Percentiles rank a stretch among this genome's conserved stretches.
Conservation (phyloP, 2,329 filamentous ascomycete genomes). For the Aspergillus hortae region DNA sequence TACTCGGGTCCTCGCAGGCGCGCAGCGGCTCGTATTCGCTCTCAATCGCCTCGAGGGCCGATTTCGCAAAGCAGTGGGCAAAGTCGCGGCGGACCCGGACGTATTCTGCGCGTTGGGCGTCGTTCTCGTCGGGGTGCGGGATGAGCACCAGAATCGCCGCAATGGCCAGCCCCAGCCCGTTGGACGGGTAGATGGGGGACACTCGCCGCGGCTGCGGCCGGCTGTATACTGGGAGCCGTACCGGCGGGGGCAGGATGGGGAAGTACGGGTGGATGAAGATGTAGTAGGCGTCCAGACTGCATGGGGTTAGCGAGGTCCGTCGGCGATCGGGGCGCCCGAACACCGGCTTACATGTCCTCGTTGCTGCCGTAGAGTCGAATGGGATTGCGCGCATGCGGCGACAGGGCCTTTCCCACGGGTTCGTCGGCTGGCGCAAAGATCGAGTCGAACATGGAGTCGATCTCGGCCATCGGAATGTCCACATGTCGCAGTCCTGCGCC, state of each 20-base stretch:
- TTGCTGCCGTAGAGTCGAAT: constrained; percentile 44
- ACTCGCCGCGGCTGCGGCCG: constrained; percentile 8
- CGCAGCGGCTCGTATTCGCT: constrained; percentile 22
- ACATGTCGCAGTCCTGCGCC: constrained; percentile 49
- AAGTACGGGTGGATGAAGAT: constrained; percentile 29
- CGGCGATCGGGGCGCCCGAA: neutral
- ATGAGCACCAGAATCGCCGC: constrained; percentile 26
- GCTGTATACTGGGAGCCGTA: constrained; percentile 12
- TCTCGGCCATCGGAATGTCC: constrained; percentile 46
- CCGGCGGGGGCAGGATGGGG: constrained; percentile 26
- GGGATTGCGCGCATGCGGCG: constrained; percentile 12
- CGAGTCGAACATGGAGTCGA: constrained; percentile 48
- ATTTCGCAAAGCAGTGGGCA: constrained; percentile 22
- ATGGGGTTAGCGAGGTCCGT: neutral
- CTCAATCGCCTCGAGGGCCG: constrained; percentile 22
- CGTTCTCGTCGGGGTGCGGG: constrained; percentile 19
- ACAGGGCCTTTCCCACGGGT: neutral
- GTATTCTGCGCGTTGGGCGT: constrained; percentile 16
- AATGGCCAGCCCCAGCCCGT: constrained; percentile 25
- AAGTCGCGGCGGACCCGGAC: constrained; percentile 19
- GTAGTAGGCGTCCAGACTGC: constrained; percentile 29
- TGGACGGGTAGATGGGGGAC: constrained; percentile 16
- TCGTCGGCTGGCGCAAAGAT: constrained; percentile 12
- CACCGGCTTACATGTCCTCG: constrained; percentile 38
- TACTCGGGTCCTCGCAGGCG: constrained; percentile 1